Evolutionary conservation across 1,139 yeast genomes (phyloP), one percentile per base, ranked within the genome.

Genomic region (Nematodospora anomalae): DNA sequence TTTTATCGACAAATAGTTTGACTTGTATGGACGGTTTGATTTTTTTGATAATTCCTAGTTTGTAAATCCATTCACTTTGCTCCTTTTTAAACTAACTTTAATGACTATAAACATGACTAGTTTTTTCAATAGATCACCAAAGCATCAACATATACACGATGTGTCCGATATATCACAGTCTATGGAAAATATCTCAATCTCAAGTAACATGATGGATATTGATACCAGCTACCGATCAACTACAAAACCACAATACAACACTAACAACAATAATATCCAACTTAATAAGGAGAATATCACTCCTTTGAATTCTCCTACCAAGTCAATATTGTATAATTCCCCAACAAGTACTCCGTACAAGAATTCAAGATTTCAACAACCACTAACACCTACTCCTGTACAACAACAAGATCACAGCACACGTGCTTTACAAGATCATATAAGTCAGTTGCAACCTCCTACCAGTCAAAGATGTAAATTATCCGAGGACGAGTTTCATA

Each of bases 271-370:
- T 45, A 28, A 30, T 37, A 40, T 18, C 14, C 47, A 43, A n/a
- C 46, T 60, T 35, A 70, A 71, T 46, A 71, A 71, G 47, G 77
- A 71, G 40, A 71, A 71, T 46, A 64, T 69, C 43, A 69, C 76
- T 2, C 77, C 76, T 3, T 42, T 55, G 18, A 57, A 50, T 36
- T 69, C 75, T 3, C 76, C 76, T n/a, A 44, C 49, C 4, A 69
- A 68, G 46, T 64, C 70, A 27, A 58, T 67, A 18, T 52, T 65
- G 28, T 69, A 66, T 47, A 60, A 47, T 32, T 57, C 69, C 11
- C 71, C 72, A 30, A 35, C 26, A 10, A 28, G 35, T 11, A 26
- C 38, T n/a, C 36, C 37, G 7, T 43, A 33, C 28, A 39, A 37
- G 14, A 34, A 34, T 28, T 32, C 36, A 10, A 23, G 38, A 25